Evolutionary conservation across 192 early-diverging fungal genomes (phyloP), one percentile per base, ranked within the genome.

Genomic region (Mortierella antarctica): DNA sequence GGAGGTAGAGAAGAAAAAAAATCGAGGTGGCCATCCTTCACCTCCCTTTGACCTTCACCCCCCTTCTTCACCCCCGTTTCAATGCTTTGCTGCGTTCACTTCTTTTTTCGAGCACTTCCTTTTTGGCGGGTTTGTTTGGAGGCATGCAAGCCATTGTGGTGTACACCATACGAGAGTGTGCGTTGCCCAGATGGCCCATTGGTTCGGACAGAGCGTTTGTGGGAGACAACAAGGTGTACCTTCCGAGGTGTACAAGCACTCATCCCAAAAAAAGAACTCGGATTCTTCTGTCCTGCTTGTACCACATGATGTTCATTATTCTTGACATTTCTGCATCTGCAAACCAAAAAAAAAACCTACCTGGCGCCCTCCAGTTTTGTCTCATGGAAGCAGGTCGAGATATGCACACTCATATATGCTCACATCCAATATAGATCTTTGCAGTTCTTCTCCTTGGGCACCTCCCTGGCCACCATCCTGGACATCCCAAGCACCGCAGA

Each of bases 391-490:
- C 31, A 31, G 1, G 31, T 3, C 31, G 31, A 31, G 31, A 31
- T 31, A 31, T 31, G 31, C 15, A 18, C 54, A 3, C 20, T 20
- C 54, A 15, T 20, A 21, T 48, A n/a, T 62, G 47, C n/a, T 47
- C 40, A 13, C 15, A 9, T 9, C 17, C 6, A 17, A 48, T 41
- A 5, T 54, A 77, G 74, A 56, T 48, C 74, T 6, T 15, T 63
- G 7, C 61, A 63, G 5, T 77, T 62, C 62, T 77, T 77, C 31
- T 57, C 57, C 49, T 39, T 69, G 10, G 74, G 74, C 13, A 77
- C 74, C 57, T 70, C 74, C 5, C 17, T 77, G 17, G 74, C 74
- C 13, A 62, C 74, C 7, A 77, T 70, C 48, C 67, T 77, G 12
- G 74, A 77, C 14, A 77, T 77, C 23, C 74, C 74, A 8, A 69